phyloP scores from a whole-genome alignment of 1,284 basidiomycete genomes.

The Melampsora americana region DNA sequence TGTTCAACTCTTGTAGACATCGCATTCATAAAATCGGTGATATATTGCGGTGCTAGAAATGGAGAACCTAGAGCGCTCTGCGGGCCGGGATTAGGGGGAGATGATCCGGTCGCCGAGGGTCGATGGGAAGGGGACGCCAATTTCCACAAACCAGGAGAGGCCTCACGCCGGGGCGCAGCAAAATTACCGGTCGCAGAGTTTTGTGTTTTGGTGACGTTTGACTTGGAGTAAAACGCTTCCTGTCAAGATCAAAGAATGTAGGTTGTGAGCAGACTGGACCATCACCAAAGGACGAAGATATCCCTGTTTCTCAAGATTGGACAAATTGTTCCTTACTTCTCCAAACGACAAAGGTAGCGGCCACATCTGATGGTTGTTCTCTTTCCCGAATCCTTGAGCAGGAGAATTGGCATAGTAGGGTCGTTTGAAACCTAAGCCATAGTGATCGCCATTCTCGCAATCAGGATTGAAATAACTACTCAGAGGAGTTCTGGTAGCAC shows the following conservation, averaged over 20 bases:
- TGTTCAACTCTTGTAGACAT: constrained; percentile 40
- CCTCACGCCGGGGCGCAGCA: background rate
- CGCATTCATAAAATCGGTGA: constrained; percentile 31
- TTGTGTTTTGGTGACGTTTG: constrained; percentile 40
- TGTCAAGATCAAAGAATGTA: background rate
- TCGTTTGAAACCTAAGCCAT: constrained; percentile 19
- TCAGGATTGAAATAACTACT: background rate
- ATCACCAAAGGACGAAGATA: background rate
- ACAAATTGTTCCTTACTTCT: constrained; percentile 20
- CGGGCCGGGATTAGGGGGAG: constrained; percentile 9
- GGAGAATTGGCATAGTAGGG: constrained; percentile 8
- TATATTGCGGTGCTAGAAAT: constrained; percentile 17
- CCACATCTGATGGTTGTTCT: constrained; percentile 26
- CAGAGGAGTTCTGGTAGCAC: background rate
- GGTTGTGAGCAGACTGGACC: background rate
- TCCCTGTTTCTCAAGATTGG: too few relatives aligned
- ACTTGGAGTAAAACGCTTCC: constrained; percentile 45
- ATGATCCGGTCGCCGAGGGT: constrained; percentile 8
- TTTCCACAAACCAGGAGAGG: constrained; percentile 39
- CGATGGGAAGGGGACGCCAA: constrained; percentile 1
- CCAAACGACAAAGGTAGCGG: constrained; percentile 39
- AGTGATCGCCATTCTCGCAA: background rate
- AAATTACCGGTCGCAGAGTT: background rate
- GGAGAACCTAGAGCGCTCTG: constrained; percentile 35
- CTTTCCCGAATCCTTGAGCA: constrained; percentile 7